Evolutionary conservation across 2,329 filamentous ascomycete genomes (phyloP).

Genomic region (Nectriaceae sp.): DNA sequence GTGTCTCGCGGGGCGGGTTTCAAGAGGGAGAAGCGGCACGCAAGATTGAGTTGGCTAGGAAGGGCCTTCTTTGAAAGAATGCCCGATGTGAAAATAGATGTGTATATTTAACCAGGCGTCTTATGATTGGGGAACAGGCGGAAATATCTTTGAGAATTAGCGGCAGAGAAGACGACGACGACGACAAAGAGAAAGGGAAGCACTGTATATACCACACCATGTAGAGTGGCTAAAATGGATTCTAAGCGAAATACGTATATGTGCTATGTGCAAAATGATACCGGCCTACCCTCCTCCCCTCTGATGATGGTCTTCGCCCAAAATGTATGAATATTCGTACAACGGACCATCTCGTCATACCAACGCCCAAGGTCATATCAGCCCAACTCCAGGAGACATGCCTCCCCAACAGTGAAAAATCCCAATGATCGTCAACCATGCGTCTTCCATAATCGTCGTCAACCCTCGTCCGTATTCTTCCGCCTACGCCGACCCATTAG

Average conservation of each 20-base stretch:
- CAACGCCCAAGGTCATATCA: constrained; percentile 29
- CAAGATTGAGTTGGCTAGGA: constrained; percentile 79
- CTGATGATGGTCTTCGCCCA: constrained; percentile 1
- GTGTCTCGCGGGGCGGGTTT: constrained; percentile 75
- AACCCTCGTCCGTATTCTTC: constrained; percentile 2
- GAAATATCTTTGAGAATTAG: neutral
- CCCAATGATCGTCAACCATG: constrained; percentile 6
- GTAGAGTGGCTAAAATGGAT: constrained; percentile 10
- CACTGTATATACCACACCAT: neutral
- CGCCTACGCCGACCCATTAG: constrained; percentile 39
- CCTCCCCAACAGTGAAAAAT: constrained; percentile 7
- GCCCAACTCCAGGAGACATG: constrained; percentile 29
- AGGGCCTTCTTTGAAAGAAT: constrained; percentile 73
- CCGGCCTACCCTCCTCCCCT: constrained; percentile 2
- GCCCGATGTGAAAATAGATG: constrained; percentile 13
- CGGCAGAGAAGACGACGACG: neutral
- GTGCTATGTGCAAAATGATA: constrained; percentile 5
- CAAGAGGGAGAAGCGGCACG: constrained; percentile 69
- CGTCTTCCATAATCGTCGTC: constrained; percentile 12
- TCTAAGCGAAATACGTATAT: constrained; percentile 15
- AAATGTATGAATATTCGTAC: constrained; percentile 18
- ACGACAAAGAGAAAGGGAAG: neutral
- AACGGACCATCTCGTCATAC: constrained; percentile 17
- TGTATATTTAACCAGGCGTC: neutral
- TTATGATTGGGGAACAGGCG: neutral